phyloP scores from a whole-genome alignment of 495 filamentous ascomycete genomes.

The Parachaetomium inaequale region DNA sequence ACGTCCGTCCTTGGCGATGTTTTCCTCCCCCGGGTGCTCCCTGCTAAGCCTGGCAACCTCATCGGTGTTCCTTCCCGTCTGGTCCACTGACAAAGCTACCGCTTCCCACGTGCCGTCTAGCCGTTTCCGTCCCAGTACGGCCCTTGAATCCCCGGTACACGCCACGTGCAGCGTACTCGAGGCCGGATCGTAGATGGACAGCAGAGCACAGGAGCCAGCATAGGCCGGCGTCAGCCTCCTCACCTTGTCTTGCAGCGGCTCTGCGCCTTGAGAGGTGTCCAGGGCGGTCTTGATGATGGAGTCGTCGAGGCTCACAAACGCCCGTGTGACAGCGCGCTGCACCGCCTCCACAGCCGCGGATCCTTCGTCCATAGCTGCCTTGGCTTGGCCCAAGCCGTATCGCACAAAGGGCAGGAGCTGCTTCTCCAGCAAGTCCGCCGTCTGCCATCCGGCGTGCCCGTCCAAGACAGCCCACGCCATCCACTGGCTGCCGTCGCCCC shows the following conservation, averaged over 20 bases:
- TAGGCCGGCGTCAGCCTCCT: slow-evolving; percentile 37
- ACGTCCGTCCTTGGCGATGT: no score
- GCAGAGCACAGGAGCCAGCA: slow-evolving; percentile 58
- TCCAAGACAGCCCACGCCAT: slow-evolving; percentile 32
- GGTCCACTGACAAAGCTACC: no score
- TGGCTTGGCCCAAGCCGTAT: background rate
- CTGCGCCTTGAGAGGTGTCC: slow-evolving; percentile 22
- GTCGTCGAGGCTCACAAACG: slow-evolving; percentile 51
- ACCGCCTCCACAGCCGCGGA: background rate
- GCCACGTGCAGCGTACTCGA: slow-evolving; percentile 54
- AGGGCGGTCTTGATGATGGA: slow-evolving; percentile 46
- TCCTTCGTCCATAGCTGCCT: background rate
- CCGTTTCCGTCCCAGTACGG: slow-evolving; percentile 55
- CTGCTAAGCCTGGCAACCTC: no score
- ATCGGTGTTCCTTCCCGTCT: no score
- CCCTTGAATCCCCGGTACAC: slow-evolving; percentile 51
- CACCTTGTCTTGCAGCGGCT: slow-evolving; percentile 14
- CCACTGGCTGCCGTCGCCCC: slow-evolving; percentile 37
- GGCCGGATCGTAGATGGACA: slow-evolving; percentile 51
- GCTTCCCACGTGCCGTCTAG: no score
- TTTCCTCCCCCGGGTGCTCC: no score
- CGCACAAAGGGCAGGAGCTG: slow-evolving; percentile 18
- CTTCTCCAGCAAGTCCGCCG: slow-evolving; percentile 12
- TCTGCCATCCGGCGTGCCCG: slow-evolving; percentile 17
- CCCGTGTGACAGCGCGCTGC: slow-evolving; percentile 39